A percentile compares a stretch with the other conserved stretches of the same genome.
Evolutionary conservation across 2,329 filamentous ascomycete genomes (phyloP).

Genomic region (Zasmidium citrigriseum): DNA sequence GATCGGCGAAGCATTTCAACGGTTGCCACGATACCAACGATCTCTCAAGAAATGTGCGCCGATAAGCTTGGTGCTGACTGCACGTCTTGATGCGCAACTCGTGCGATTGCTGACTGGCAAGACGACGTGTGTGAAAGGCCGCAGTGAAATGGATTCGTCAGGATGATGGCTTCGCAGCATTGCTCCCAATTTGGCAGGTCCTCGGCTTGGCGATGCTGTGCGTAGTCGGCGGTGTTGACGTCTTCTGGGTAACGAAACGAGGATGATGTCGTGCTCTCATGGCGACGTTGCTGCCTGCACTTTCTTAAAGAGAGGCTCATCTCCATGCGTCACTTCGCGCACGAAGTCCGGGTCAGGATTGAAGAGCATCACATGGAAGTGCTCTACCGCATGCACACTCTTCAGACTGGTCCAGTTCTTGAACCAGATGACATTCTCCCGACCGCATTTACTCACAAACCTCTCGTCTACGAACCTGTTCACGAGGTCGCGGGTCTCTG

Average conservation of each 20-base stretch:
- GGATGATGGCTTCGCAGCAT: background rate
- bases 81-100: background rate
- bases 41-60: too few species aligned
- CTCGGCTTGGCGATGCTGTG: background rate
- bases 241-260: background rate
- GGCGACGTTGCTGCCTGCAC: slow-evolving; percentile 7
- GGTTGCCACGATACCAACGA: background rate
- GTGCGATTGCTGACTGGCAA: background rate
- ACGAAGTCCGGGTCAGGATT: slow-evolving; percentile 72
- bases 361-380: slow-evolving; percentile 92
- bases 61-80: background rate
- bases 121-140: too few species aligned
- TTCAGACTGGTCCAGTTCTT: slow-evolving; percentile 88
- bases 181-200: background rate
- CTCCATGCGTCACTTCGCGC: slow-evolving; percentile 68
- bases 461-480: slow-evolving; percentile 68
- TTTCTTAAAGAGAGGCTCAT: slow-evolving; percentile 60
- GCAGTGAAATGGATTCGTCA: background rate
- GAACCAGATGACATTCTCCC: slow-evolving; percentile 73
- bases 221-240: background rate
- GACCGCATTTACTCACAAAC: slow-evolving; percentile 58
- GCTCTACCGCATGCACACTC: slow-evolving; percentile 82
- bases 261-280: background rate
- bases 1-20: background rate
- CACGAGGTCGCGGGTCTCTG: slow-evolving; percentile 63